These are phyloP conservation scores for Fusarium sp. DNA, from an alignment of 2,329 filamentous ascomycete genomes.

Conservation along the genomic window DNA sequence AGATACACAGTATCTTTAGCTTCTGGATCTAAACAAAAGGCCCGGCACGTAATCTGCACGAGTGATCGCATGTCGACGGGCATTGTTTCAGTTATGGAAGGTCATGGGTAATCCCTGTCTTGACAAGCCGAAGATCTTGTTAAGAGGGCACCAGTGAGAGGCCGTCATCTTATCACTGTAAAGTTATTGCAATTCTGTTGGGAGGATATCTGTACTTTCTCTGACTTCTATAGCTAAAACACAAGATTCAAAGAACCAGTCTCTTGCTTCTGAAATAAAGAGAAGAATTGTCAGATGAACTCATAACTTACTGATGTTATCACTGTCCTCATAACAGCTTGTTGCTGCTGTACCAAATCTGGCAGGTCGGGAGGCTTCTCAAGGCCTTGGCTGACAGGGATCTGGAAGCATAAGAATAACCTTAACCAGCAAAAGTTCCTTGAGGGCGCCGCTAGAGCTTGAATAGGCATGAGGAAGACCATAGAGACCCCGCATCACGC, in stretches of 20 bases:
- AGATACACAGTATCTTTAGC: background rate
- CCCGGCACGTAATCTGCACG: background rate
- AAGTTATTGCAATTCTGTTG: no score
- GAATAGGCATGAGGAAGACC: constrained; percentile 16
- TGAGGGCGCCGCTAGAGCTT: constrained; percentile 12
- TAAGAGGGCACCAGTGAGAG: background rate
- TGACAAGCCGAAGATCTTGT: background rate
- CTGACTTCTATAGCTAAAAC: no score
- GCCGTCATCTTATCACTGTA: constrained; percentile 4
- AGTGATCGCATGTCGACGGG: constrained; percentile 9
- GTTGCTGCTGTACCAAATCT: constrained; percentile 9
- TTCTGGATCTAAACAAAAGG: background rate
- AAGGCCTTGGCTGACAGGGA: constrained; percentile 18
- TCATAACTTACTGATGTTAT: constrained; percentile 1
- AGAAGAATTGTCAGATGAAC: background rate
- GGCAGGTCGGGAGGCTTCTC: constrained; percentile 26
- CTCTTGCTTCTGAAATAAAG: no score
- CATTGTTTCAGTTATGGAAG: constrained; percentile 30
- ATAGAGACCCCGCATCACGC: background rate
- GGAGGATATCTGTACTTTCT: no score
- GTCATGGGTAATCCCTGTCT: constrained; percentile 7
- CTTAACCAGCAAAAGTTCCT: constrained; percentile 38
- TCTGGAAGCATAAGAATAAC: constrained; percentile 32
- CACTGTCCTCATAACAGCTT: constrained; percentile 1
- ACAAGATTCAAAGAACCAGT: no score